Percentiles rank a stretch among this genome's conserved stretches.
phyloP scores from a whole-genome alignment of 2,329 filamentous ascomycete genomes.

The Aureobasidium vineae region DNA sequence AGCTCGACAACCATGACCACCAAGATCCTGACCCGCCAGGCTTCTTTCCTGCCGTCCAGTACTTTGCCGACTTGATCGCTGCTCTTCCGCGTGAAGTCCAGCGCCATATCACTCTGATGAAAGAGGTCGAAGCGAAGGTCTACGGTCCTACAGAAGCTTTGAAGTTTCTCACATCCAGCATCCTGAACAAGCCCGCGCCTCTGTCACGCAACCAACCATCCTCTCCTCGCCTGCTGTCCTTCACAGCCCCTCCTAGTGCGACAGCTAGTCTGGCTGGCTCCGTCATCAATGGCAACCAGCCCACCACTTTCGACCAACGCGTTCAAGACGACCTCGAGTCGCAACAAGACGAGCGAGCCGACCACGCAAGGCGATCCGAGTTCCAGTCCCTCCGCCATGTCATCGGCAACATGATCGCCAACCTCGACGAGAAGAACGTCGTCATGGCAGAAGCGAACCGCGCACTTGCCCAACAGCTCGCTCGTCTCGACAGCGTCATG shows the following conservation, averaged over 20 bases:
- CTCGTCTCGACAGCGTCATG: slow-evolving; percentile 82
- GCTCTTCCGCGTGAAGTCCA: slow-evolving; percentile 93
- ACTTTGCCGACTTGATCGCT: slow-evolving; percentile 88
- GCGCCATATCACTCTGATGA: slow-evolving; percentile 90
- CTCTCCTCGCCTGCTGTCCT: slow-evolving; percentile 35
- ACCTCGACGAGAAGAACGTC: slow-evolving; percentile 96
- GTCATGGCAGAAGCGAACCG: slow-evolving; percentile 92
- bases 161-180: slow-evolving; percentile 68
- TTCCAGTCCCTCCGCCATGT: slow-evolving; percentile 76
- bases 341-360: slow-evolving; percentile 44
- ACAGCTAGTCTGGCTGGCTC: slow-evolving; percentile 42
- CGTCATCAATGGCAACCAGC: slow-evolving; percentile 39
- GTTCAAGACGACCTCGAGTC: slow-evolving; percentile 26
- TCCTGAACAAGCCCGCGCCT: slow-evolving; percentile 50
- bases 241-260: slow-evolving; percentile 43
- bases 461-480: slow-evolving; percentile 78
- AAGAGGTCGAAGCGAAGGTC: slow-evolving; percentile 97
- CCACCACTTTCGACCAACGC: slow-evolving; percentile 22
- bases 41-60: slow-evolving; percentile 65
- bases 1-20: slow-evolving; percentile 36
- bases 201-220: slow-evolving; percentile 34
- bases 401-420: slow-evolving; percentile 80
- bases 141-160: slow-evolving; percentile 83
- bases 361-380: slow-evolving; percentile 66
- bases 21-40: slow-evolving; percentile 41